A percentile compares a stretch with the other conserved stretches of the same genome.
Evolutionary conservation across 192 early-diverging fungal species (phyloP).

Genomic region (Coemansia aciculifera): DNA sequence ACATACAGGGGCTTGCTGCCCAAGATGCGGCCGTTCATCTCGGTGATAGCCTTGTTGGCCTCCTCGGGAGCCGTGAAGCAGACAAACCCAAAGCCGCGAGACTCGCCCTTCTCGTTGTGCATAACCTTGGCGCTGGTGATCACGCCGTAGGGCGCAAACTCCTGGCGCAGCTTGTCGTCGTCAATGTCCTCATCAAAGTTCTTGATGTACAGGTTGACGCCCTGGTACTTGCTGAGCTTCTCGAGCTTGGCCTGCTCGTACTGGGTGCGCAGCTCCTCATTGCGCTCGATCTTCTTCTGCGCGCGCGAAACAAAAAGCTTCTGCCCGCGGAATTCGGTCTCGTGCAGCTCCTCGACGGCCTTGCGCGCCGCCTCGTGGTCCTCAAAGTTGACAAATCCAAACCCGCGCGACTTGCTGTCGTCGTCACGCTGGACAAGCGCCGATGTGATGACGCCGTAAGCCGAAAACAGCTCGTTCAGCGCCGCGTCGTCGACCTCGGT

Average conservation of each 20-base stretch:
- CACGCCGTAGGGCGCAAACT: conserved; percentile 92
- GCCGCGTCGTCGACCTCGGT: conserved; percentile 75
- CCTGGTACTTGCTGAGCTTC: conserved; percentile 98
- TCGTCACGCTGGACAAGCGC: conserved; percentile 75
- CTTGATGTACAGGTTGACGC: conserved; percentile 98
- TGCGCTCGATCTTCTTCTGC: conserved; percentile 98
- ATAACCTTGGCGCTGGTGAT: conserved; percentile 99
- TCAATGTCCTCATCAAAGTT: conserved; percentile 96
- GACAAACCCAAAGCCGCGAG: conserved; percentile 98
- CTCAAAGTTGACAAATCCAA: conserved; percentile 98
- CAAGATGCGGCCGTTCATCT: conserved; percentile 98
- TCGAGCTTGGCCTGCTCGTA: conserved; percentile 95
- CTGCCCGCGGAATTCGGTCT: conserved; percentile 88
- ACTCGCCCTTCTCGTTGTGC: conserved; percentile 85
- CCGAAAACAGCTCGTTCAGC: conserved; percentile 75
- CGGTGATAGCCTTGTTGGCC: conserved; percentile 96
- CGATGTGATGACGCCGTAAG: conserved; percentile 84
- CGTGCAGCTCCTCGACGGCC: conserved; percentile 92
- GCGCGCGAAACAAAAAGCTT: conserved; percentile 94
- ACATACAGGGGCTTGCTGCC: conserved; percentile 97
- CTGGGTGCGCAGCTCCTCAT: conserved; percentile 92
- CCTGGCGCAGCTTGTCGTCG: conserved; percentile 94
- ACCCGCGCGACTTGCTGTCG: conserved; percentile 83
- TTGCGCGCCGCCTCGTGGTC: conserved; percentile 83
- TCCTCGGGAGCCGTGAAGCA: conserved; percentile 99